A percentile compares a stretch with the other conserved stretches of the same genome.
These are phyloP conservation scores for Moesziomyces sp. DNA, from an alignment of 1,284 basidiomycete genomes.

Conservation along the genomic window DNA sequence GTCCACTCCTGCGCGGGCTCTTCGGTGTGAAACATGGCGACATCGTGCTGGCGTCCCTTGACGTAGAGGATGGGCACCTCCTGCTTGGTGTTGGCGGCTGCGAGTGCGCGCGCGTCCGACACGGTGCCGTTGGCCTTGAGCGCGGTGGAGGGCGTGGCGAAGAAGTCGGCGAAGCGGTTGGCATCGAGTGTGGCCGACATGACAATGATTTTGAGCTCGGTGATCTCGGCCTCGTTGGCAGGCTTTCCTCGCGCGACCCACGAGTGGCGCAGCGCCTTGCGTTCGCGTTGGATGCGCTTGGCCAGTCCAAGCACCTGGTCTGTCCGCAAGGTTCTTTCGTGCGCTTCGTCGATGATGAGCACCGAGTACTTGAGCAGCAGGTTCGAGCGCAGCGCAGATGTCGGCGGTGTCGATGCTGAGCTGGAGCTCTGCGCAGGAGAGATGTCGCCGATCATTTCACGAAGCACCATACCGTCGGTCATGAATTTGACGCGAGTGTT, in stretches of 20 bases:
- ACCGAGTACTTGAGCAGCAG: conserved; percentile 86
- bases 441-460: conserved; percentile 78
- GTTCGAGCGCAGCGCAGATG: conserved; percentile 29
- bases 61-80: conserved; percentile 84
- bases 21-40: conserved; percentile 74
- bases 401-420: background rate
- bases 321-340: conserved; percentile 92
- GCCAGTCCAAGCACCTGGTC: conserved; percentile 92
- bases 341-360: conserved; percentile 94
- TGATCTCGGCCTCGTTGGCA: conserved; percentile 62
- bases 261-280: conserved; percentile 71
- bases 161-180: conserved; percentile 90
- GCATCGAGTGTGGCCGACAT: conserved; percentile 99
- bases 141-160: conserved; percentile 69
- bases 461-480: conserved; percentile 95
- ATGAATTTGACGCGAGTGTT: conserved; percentile 89
- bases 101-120: background rate
- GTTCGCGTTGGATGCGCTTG: conserved; percentile 72
- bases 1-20: conserved; percentile 84
- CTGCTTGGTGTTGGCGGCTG: conserved; percentile 17
- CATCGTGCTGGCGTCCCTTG: conserved; percentile 92
- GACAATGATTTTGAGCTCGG: conserved; percentile 83
- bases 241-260: conserved; percentile 50
- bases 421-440: background rate
- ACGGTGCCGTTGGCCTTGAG: conserved; percentile 8